Conservation (phyloP, 176 grass and related monocot species). For the Rhipidocladum racemiflorum region DNA sequence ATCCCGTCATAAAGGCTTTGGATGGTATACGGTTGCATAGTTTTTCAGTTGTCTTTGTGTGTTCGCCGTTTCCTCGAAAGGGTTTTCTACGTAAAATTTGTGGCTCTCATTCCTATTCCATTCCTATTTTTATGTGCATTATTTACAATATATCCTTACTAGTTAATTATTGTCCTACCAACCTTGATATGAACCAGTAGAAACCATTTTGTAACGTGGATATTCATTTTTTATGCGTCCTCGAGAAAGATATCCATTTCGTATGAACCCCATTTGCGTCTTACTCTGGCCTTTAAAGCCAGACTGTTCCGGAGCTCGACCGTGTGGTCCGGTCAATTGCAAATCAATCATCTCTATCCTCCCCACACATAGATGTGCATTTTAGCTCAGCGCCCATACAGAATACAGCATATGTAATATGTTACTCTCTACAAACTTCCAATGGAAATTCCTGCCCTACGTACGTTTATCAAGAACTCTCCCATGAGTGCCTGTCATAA, state of each 20-base stretch:
- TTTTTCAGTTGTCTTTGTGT: no score
- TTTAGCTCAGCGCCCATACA: background rate
- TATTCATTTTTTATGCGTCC: background rate
- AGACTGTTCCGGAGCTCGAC: background rate
- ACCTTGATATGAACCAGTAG: no score
- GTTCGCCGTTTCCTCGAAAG: no score
- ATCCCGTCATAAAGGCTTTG: no score
- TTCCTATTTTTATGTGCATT: no score
- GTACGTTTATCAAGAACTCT: slow-evolving; percentile 19
- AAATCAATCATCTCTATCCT: background rate
- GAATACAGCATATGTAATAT: background rate
- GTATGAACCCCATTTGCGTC: background rate
- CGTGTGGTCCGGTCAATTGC: background rate
- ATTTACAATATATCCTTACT: no score
- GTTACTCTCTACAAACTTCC: slow-evolving; percentile 10
- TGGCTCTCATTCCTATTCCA: no score
- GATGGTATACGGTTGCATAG: no score
- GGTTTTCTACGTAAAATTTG: no score
- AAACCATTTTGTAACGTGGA: background rate
- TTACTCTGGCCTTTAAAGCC: background rate
- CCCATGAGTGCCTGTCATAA: slow-evolving; percentile 1
- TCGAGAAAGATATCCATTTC: background rate
- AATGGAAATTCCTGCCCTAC: background rate
- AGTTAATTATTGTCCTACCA: no score
- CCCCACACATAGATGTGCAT: background rate